Conservation (phyloP, 805 yeast species). For the Metschnikowia peoriensis region DNA sequence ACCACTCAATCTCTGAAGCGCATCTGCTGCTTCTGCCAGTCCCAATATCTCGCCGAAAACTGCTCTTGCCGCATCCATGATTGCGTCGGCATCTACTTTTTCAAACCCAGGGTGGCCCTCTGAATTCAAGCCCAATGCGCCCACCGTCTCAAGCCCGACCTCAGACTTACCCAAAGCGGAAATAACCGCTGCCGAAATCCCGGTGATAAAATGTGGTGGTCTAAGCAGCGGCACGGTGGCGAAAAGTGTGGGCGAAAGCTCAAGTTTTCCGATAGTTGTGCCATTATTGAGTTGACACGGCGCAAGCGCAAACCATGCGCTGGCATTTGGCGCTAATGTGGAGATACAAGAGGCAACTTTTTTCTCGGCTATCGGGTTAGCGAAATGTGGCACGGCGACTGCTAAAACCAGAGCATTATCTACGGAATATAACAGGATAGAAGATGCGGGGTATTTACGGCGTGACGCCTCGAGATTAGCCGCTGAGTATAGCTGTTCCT, state of each 20-base stretch:
- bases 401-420: slow-evolving; percentile 10
- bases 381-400: slow-evolving; percentile 33
- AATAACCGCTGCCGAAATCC: slow-evolving; percentile 48
- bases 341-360: slow-evolving; percentile 26
- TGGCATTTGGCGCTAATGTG: slow-evolving; percentile 9
- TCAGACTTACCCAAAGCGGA: slow-evolving; percentile 21
- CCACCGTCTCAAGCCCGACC: slow-evolving; percentile 2
- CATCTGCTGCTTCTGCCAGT: background rate
- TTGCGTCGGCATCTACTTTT: slow-evolving; percentile 45
- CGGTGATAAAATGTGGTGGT: slow-evolving; percentile 65
- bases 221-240: slow-evolving; percentile 29
- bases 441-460: slow-evolving; percentile 22
- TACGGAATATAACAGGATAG: slow-evolving; percentile 20
- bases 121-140: slow-evolving; percentile 43
- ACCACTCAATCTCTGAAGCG: slow-evolving; percentile 19
- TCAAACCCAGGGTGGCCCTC: slow-evolving; percentile 66
- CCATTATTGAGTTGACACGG: slow-evolving; percentile 38
- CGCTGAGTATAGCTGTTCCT: slow-evolving; percentile 48
- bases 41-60: slow-evolving; percentile 7
- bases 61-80: slow-evolving; percentile 30
- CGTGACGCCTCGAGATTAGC: slow-evolving; percentile 21
- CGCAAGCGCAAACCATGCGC: slow-evolving; percentile 30
- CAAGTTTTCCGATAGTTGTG: slow-evolving; percentile 25
- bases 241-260: slow-evolving; percentile 13
- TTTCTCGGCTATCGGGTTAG: slow-evolving; percentile 36